Conservation (phyloP, 2,329 filamentous ascomycete genomes). For the Curvularia sp. region DNA sequence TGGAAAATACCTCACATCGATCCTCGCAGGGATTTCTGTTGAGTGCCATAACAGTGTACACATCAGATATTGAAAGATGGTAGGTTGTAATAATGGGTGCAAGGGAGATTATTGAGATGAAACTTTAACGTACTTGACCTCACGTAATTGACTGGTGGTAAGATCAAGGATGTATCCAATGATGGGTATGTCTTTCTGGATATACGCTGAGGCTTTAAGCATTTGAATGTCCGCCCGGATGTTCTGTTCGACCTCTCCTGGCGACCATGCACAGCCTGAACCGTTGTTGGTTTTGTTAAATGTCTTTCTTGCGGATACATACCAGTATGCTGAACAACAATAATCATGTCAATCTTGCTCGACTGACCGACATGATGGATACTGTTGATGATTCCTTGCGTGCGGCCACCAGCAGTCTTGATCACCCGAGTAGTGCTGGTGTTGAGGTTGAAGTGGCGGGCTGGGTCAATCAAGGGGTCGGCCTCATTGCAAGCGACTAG, state of each 20-base stretch:
- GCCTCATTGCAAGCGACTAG: constrained; percentile 13
- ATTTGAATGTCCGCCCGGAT: constrained; percentile 24
- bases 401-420: constrained; percentile 27
- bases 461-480: constrained; percentile 20
- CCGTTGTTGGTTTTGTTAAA: neutral
- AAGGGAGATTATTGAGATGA: neutral
- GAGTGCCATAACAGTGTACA: neutral
- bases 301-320: neutral
- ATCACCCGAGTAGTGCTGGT: constrained; percentile 25
- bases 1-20: neutral
- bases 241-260: constrained; percentile 20
- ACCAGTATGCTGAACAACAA: constrained; percentile 34
- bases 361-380: constrained; percentile 26
- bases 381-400: constrained; percentile 12
- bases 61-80: constrained; percentile 1
- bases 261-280: constrained; percentile 21
- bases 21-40: too few species aligned
- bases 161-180: constrained; percentile 33
- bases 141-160: constrained; percentile 20
- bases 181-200: constrained; percentile 28
- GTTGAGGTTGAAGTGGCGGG: constrained; percentile 33
- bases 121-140: constrained; percentile 30
- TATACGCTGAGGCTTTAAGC: constrained; percentile 18
- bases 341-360: constrained; percentile 27
- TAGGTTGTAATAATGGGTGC: neutral